Conservation (phyloP, 73 alveolate species). For the Paramecium sexaurelia region DNA sequence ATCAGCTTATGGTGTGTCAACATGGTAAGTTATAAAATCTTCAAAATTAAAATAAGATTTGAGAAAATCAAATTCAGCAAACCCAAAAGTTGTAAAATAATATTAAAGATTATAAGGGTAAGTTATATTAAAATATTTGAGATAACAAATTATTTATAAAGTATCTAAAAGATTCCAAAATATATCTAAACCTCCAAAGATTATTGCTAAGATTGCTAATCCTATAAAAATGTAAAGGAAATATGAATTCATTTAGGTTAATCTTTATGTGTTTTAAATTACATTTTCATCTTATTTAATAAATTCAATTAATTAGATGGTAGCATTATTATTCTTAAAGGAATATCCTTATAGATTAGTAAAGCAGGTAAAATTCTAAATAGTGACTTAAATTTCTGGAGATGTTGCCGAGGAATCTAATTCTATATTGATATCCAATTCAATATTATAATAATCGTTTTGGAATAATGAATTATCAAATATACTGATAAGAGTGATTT, state of each 20-base stretch:
- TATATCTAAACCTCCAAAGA: constrained; percentile 46
- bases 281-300: neutral
- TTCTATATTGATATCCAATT: neutral
- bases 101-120: neutral
- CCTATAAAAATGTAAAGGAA: constrained; percentile 12
- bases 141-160: constrained; percentile 2
- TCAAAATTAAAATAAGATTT: neutral
- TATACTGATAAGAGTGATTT: neutral
- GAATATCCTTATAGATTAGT: neutral
- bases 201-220: neutral
- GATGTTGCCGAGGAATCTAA: neutral
- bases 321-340: neutral
- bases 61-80: constrained; percentile 39
- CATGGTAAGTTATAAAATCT: neutral
- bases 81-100: constrained; percentile 50
- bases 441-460: neutral
- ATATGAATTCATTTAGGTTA: neutral
- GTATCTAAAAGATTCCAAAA: constrained; percentile 49
- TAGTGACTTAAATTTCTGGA: neutral
- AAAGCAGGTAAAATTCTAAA: neutral
- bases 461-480: neutral
- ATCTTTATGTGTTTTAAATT: neutral
- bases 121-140: neutral
- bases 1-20: constrained; percentile 26
- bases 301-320: neutral